Evolutionary conservation across 2,329 filamentous ascomycete genomes (phyloP).

Genomic region (Ophiostoma sp.): DNA sequence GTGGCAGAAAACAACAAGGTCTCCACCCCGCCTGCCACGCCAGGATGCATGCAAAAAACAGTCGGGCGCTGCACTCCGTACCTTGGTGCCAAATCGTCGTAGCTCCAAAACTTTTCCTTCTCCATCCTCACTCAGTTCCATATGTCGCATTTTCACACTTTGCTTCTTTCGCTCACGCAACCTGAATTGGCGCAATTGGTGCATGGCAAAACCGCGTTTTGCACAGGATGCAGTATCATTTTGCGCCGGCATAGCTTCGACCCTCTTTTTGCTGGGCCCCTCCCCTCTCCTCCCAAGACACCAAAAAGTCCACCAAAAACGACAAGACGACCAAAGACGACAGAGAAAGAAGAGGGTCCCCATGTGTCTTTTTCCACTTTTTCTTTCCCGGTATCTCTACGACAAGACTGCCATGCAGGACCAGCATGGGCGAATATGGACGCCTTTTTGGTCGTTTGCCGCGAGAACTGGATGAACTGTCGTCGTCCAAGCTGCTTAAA

Average conservation of each 20-base stretch:
- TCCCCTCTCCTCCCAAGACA: neutral
- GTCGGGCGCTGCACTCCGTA: neutral
- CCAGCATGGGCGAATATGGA: neutral
- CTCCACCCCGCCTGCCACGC: constrained; percentile 12
- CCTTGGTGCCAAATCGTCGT: neutral
- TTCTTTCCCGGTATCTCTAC: neutral
- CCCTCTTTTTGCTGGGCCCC: neutral
- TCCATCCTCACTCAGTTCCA: neutral
- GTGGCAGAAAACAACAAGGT: neutral
- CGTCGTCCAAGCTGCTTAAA: neutral
- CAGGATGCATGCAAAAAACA: neutral
- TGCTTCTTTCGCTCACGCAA: neutral
- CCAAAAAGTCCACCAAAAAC: neutral
- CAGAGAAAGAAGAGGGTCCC: neutral
- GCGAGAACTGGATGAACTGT: neutral
- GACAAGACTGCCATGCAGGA: neutral
- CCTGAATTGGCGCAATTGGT: neutral
- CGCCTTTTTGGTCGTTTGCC: neutral
- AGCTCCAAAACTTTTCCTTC: neutral
- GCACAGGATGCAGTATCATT: constrained; percentile 20
- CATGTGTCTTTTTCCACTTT: constrained; percentile 11
- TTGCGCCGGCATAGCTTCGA: constrained; percentile 2
- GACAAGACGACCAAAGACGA: neutral
- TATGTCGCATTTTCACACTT: neutral
- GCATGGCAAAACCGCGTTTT: neutral